These are phyloP conservation scores for Fraxinus sp. DNA, from an alignment of 305 asterid species.

Conservation along the genomic window DNA sequence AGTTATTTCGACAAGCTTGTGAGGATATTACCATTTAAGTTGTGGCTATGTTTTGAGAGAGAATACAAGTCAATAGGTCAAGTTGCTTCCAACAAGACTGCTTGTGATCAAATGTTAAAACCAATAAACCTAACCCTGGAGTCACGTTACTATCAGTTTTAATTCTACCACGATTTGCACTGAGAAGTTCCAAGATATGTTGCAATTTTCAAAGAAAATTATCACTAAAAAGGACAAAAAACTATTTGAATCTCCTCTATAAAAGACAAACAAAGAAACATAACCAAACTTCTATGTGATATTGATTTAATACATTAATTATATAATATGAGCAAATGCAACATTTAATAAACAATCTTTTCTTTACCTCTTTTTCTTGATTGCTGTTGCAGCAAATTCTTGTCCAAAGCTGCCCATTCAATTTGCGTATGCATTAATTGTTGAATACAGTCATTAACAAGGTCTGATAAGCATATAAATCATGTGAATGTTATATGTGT, in stretches of 20 bases:
- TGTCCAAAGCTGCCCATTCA: conserved; percentile 4
- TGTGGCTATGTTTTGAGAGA: neutral
- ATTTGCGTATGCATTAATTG: neutral
- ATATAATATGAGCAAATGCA: neutral
- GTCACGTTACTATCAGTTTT: conserved; percentile 18
- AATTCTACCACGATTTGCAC: neutral
- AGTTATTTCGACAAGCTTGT: neutral
- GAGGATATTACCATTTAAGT: neutral
- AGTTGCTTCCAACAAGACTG: neutral
- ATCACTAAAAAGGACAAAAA: conserved; percentile 3
- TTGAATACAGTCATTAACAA: neutral
- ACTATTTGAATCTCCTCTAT: conserved; percentile 19
- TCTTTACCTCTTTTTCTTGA: conserved; percentile 22
- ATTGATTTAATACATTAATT: neutral
- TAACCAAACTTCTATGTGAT: conserved; percentile 24
- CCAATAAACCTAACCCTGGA: conserved; percentile 5
- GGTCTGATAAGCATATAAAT: neutral
- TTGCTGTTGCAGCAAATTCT: neutral
- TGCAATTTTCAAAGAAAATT: conserved; percentile 15
- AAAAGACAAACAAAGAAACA: conserved; percentile 23
- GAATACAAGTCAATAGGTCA: conserved; percentile 7
- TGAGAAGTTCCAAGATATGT: neutral
- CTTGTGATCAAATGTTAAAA: conserved; percentile 11
- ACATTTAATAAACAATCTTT: neutral
- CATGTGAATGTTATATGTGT: neutral